phyloP scores from a whole-genome alignment of 768 basidiomycete species.

The Termitomyces sp. region DNA sequence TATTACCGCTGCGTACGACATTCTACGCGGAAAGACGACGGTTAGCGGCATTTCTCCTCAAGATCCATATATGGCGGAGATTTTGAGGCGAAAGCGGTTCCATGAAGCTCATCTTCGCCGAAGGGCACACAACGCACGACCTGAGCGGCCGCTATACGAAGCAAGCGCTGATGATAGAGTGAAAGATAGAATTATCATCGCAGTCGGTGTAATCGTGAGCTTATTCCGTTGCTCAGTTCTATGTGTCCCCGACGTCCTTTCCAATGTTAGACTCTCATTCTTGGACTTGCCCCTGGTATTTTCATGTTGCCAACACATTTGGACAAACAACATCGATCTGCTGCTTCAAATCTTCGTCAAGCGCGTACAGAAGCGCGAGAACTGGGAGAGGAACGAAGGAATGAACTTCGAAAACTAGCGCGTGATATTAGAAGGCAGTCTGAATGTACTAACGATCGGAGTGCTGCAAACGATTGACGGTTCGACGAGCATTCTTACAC shows the following conservation, averaged over 20 bases:
- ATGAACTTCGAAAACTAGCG: constrained; percentile 49
- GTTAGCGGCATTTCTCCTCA: constrained; percentile 20
- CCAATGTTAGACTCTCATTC: constrained; percentile 39
- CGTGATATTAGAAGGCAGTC: constrained; percentile 29
- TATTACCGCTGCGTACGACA: constrained; percentile 64
- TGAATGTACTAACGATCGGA: not conserved
- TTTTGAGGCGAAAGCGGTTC: constrained; percentile 47
- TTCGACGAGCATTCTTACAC: not conserved
- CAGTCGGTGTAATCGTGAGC: constrained; percentile 49
- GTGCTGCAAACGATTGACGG: not conserved
- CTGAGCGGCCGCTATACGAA: constrained; percentile 23
- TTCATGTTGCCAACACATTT: constrained; percentile 33
- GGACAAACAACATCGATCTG: constrained; percentile 48
- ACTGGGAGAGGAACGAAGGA: constrained; percentile 52
- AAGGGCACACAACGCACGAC: constrained; percentile 16
- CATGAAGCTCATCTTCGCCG: constrained; percentile 32
- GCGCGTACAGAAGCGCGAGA: constrained; percentile 58
- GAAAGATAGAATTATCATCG: constrained; percentile 51
- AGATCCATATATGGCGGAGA: constrained; percentile 50
- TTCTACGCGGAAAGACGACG: constrained; percentile 40
- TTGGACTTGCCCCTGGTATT: constrained; percentile 44
- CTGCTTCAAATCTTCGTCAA: constrained; percentile 56
- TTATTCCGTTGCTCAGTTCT: not conserved
- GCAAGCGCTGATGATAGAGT: constrained; percentile 43
- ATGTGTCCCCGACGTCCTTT: not conserved